These are phyloP conservation scores for Yarrowia yakushimensis DNA, from an alignment of 805 yeast species.

Conservation along the genomic window DNA sequence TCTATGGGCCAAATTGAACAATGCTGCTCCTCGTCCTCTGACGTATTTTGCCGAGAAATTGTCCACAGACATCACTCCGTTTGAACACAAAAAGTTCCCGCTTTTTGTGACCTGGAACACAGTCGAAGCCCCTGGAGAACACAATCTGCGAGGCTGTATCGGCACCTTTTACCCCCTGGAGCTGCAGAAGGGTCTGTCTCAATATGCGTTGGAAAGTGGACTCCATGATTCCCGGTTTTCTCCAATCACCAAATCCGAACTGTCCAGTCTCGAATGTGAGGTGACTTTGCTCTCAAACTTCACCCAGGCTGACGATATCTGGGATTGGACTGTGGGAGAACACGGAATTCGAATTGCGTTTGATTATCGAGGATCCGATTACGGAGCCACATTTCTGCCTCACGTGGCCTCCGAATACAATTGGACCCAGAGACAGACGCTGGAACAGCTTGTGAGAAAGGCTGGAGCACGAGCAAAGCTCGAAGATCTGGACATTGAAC, in stretches of 20 bases:
- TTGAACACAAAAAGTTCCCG: slow-evolving; percentile 44
- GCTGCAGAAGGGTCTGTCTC: slow-evolving; percentile 54
- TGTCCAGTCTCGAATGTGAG: slow-evolving; percentile 50
- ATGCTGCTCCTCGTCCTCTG: slow-evolving; percentile 25
- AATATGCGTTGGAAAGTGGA: slow-evolving; percentile 58
- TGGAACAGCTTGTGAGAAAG: slow-evolving; percentile 66
- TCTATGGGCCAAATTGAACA: slow-evolving; percentile 36
- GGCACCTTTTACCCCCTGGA: slow-evolving; percentile 71
- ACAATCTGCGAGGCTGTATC: slow-evolving; percentile 78
- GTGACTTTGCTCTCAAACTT: slow-evolving; percentile 66
- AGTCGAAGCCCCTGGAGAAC: slow-evolving; percentile 29
- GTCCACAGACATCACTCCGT: neutral
- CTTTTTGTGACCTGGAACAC: slow-evolving; percentile 84
- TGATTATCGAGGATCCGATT: slow-evolving; percentile 39
- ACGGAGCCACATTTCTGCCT: slow-evolving; percentile 83
- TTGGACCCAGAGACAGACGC: slow-evolving; percentile 72
- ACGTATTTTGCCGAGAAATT: slow-evolving; percentile 26
- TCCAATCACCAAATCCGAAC: slow-evolving; percentile 57
- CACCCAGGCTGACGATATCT: slow-evolving; percentile 48
- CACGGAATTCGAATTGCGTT: slow-evolving; percentile 75
- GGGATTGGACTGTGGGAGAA: slow-evolving; percentile 75
- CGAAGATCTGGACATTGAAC: slow-evolving; percentile 15
- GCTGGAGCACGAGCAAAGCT: slow-evolving; percentile 42
- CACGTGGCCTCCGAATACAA: slow-evolving; percentile 84
- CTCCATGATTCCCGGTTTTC: slow-evolving; percentile 73